phyloP scores from a whole-genome alignment of 2,329 filamentous ascomycete species.

The Cercospora beticola region DNA sequence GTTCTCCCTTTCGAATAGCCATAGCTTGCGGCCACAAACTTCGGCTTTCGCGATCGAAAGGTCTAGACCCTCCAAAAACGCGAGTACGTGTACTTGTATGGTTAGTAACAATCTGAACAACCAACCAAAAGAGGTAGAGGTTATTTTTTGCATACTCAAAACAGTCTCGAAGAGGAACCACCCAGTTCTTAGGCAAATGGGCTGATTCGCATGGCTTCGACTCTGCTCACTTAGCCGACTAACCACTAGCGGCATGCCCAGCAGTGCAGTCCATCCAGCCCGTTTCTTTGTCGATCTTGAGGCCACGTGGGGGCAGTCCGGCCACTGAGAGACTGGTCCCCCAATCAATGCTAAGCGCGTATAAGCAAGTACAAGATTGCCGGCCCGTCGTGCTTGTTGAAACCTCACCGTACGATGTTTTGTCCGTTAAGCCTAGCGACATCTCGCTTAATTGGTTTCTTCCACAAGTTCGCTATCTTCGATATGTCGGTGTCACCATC shows the following conservation, averaged over 20 bases:
- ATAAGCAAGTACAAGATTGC: background rate
- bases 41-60: background rate
- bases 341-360: background rate
- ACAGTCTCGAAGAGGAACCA: background rate
- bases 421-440: background rate
- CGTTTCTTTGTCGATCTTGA: too few relatives aligned
- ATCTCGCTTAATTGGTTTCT: background rate
- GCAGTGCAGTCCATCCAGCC: background rate
- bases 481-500: too few relatives aligned
- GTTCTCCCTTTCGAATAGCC: background rate
- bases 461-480: background rate
- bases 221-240: background rate
- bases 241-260: background rate
- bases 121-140: too few relatives aligned
- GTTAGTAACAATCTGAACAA: too few relatives aligned
- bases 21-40: background rate
- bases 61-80: too few relatives aligned
- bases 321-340: too few relatives aligned
- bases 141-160: too few relatives aligned
- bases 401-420: too few relatives aligned
- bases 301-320: too few relatives aligned
- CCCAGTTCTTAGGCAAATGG: too few relatives aligned
- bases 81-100: too few relatives aligned
- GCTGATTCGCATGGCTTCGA: background rate
- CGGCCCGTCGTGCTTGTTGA: background rate